Conservation (phyloP, 2,329 filamentous ascomycete genomes). For the Venturia aucupariae region DNA sequence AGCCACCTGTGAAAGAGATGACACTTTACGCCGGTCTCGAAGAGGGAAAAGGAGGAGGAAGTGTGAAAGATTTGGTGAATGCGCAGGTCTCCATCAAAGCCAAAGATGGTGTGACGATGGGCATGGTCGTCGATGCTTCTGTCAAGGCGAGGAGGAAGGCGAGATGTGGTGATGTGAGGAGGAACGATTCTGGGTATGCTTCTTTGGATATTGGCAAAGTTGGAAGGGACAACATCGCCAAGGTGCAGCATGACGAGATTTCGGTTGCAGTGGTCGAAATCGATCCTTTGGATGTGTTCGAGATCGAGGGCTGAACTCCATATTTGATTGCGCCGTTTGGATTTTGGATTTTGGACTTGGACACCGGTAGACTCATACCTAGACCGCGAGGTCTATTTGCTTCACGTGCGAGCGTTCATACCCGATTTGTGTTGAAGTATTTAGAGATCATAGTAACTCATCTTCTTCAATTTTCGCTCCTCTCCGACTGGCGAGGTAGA, state of each 20-base stretch:
- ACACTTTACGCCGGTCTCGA: conserved; percentile 1
- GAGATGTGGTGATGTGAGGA: not conserved
- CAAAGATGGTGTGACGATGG: conserved; percentile 9
- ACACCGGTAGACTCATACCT: not conserved
- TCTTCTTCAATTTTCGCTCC: conserved; percentile 31
- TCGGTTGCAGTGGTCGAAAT: conserved; percentile 8
- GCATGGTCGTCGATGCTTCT: conserved; percentile 11
- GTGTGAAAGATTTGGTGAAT: conserved; percentile 2
- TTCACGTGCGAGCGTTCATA: not conserved
- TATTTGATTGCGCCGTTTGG: not conserved
- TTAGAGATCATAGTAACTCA: conserved; percentile 2
- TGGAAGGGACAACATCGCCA: not conserved
- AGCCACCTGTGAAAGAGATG: conserved; percentile 12
- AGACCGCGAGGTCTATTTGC: not conserved
- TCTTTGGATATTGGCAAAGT: not conserved
- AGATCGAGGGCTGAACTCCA: not conserved
- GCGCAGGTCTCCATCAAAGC: conserved; percentile 5
- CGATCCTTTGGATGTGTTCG: not conserved
- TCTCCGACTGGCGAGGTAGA: conserved; percentile 36
- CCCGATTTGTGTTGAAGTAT: not conserved
- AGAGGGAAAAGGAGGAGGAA: not conserved
- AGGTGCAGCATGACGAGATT: not conserved
- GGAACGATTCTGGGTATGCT: conserved; percentile 11
- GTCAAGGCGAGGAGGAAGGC: conserved; percentile 3
- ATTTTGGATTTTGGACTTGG: not conserved